phyloP scores from a whole-genome alignment of 140 eudicot genomes.

The Bidens hawaiensis region DNA sequence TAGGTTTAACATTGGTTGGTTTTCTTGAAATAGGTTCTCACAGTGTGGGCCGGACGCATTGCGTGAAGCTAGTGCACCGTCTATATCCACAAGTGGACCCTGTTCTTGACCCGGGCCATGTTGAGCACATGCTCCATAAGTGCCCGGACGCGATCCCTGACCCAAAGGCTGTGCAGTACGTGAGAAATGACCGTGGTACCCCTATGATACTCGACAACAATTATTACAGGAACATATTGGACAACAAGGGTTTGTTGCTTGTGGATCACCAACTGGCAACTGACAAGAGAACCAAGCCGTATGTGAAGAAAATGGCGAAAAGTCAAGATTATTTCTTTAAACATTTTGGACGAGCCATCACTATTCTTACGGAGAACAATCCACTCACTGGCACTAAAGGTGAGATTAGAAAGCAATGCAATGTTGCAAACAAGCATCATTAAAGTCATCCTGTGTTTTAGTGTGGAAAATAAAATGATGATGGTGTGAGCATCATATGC shows the following conservation, averaged over 20 bases:
- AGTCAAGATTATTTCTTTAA: slow-evolving; percentile 87
- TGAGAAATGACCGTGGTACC: slow-evolving; percentile 95
- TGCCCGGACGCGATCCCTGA: slow-evolving; percentile 92
- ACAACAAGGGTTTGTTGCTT: slow-evolving; percentile 82
- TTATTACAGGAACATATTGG: slow-evolving; percentile 89
- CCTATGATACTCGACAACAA: slow-evolving; percentile 94
- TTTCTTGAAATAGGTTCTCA: slow-evolving; percentile 57
- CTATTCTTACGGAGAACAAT: slow-evolving; percentile 75
- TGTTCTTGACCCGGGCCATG: slow-evolving; percentile 70
- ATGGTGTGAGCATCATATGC: too few species aligned
- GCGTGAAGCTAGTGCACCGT: slow-evolving; percentile 94
- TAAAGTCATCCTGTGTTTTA: neutral
- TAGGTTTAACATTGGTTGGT: neutral
- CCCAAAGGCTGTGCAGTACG: slow-evolving; percentile 95
- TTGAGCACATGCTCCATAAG: slow-evolving; percentile 97
- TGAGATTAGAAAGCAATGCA: slow-evolving; percentile 90
- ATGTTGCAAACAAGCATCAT: slow-evolving; percentile 79
- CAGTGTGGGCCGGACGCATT: slow-evolving; percentile 99
- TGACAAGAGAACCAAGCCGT: slow-evolving; percentile 82
- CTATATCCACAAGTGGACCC: slow-evolving; percentile 94
- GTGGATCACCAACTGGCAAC: slow-evolving; percentile 88
- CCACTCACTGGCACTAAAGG: slow-evolving; percentile 87
- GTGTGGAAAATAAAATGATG: slow-evolving; percentile 26
- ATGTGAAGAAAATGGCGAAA: slow-evolving; percentile 94
- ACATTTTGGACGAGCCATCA: slow-evolving; percentile 76